Base-by-base conservation (phyloP, 2,329 filamentous ascomycete species). In the Cladosporium cucumerinum region DNA sequence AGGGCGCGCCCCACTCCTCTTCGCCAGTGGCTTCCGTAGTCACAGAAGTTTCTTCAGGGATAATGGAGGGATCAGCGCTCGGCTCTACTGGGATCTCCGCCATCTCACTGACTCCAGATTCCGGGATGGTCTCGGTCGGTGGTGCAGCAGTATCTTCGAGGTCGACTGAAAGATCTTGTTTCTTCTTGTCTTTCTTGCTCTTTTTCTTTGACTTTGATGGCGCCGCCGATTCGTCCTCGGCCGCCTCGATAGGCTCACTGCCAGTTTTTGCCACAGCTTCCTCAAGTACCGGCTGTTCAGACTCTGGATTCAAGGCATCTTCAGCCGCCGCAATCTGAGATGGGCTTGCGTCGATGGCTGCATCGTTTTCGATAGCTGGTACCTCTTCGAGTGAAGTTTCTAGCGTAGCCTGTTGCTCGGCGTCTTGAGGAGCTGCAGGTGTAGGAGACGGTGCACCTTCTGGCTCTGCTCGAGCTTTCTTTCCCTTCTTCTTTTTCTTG, bases 401-500 rank as follows among this genome's bases (percentile, higher is more conserved):
- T 8, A 26, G 8, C 7, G 11, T 3, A 23, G 34, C 3, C 10
- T 43, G 21, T 25, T 26, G 32, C 16, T 14, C 36, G 5, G 55
- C 14, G n/a, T 34, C n/a, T 21, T 43, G 12, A 58, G 59, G 23
- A 25, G 8, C 16, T 10, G 12, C 34, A 26, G n/a, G 18, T 36
- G 49, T n/a, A 21, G 49, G 34, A 28, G 25, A 36, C 2, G 25
- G 11, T 8, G 36, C 8, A 28, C 55, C 60, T 30, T 62, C 60
- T 1, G 25, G 16, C 11, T 16, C 34, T 14, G 16, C 23, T n/a
- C 25, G 7, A 10, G 28, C 28, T 36, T 63, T 49, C 61, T 63
- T 63, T 2, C 74, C 72, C 66, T 81, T 82, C 74, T 80, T 82
- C 71, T 81, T 82, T 69, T 80, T 82, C 48, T 77, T 75, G 66